Conservation (phyloP, 106 monocot species). For the Iris macrosiphon region DNA sequence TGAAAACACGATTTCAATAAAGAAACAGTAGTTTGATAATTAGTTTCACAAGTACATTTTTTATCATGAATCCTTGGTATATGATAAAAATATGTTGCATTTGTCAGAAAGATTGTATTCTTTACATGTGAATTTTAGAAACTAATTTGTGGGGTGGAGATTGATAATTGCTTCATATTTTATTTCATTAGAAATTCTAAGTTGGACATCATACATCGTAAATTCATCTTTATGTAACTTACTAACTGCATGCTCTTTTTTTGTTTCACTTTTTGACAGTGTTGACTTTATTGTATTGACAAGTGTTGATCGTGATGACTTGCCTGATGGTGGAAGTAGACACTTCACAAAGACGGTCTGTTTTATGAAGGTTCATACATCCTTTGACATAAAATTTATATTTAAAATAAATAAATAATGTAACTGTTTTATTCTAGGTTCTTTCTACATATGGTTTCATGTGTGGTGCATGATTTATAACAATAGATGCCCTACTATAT, state of each 20-base stretch:
- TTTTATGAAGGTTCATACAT: conserved; percentile 57
- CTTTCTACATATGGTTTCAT: too few relatives aligned
- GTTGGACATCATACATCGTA: background rate
- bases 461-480: too few relatives aligned
- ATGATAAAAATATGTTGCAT: too few relatives aligned
- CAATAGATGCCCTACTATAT: too few relatives aligned
- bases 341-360: conserved; percentile 88
- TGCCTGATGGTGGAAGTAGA: conserved; percentile 95
- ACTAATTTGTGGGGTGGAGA: too few relatives aligned
- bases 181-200: background rate
- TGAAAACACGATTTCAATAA: too few relatives aligned
- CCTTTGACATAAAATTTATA: background rate
- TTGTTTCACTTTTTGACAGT: conserved; percentile 35
- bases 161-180: background rate
- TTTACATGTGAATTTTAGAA: too few relatives aligned
- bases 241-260: background rate
- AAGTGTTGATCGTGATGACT: conserved; percentile 96
- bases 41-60: too few relatives aligned
- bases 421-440: too few relatives aligned
- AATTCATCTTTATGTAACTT: background rate
- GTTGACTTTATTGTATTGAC: conserved; percentile 95
- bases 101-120: too few relatives aligned
- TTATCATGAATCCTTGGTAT: too few relatives aligned
- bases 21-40: too few relatives aligned
- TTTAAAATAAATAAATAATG: background rate